Conservation (phyloP, 768 basidiomycete species). For the Kwoniella shandongensis region DNA sequence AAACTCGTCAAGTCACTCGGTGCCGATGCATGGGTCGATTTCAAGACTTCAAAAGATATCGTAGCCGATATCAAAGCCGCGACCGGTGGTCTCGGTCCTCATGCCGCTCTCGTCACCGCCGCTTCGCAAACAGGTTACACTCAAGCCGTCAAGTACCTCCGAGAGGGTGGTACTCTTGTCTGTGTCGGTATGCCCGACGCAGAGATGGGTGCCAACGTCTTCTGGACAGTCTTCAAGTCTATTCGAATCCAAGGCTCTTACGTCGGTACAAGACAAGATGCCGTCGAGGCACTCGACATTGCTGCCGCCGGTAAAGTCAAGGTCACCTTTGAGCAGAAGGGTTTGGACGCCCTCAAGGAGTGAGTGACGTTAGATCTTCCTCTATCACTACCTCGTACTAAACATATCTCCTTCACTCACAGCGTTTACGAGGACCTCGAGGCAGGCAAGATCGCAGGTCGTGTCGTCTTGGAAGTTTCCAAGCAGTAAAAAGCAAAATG, state of each 20-base stretch:
- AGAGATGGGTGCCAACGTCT: slow-evolving; percentile 54
- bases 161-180: slow-evolving; percentile 58
- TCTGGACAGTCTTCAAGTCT: slow-evolving; percentile 52
- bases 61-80: slow-evolving; percentile 65
- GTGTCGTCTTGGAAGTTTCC: slow-evolving; percentile 26
- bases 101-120: slow-evolving; percentile 58
- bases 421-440: slow-evolving; percentile 33
- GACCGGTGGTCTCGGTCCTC: slow-evolving; percentile 69
- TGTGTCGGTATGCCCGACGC: slow-evolving; percentile 70
- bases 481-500: slow-evolving; percentile 7
- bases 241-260: slow-evolving; percentile 55
- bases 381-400: not conserved
- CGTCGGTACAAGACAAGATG: slow-evolving; percentile 68
- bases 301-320: slow-evolving; percentile 69
- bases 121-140: slow-evolving; percentile 55
- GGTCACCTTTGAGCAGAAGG: slow-evolving; percentile 23
- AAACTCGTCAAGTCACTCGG: slow-evolving; percentile 65
- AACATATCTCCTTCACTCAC: not conserved
- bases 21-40: slow-evolving; percentile 72
- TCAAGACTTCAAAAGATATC: slow-evolving; percentile 66
- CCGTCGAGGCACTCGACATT: slow-evolving; percentile 74
- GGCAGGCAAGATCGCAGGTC: slow-evolving; percentile 30
- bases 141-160: slow-evolving; percentile 67
- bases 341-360: slow-evolving; percentile 24
- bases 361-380: slow-evolving; percentile 6